Conservation (phyloP, 1,284 basidiomycete species). For the Sphaerobolus stellatus region DNA sequence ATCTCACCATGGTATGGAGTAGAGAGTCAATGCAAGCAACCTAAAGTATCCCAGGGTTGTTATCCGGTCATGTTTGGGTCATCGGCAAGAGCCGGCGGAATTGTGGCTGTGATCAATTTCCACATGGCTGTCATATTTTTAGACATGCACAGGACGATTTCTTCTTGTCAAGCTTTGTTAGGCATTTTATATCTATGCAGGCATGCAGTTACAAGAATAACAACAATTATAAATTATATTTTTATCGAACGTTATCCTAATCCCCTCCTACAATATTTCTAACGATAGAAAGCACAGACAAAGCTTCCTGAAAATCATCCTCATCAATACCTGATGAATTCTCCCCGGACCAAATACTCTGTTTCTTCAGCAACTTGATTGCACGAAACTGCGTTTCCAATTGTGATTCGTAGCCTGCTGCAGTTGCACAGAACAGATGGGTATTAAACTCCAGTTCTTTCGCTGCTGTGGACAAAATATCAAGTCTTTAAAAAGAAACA, state of each 20-base stretch:
- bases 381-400: slow-evolving; percentile 29
- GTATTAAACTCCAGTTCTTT: slow-evolving; percentile 46
- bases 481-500: too few species aligned
- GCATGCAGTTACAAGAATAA: not conserved
- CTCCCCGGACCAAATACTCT: slow-evolving; percentile 27
- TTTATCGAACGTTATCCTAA: not conserved
- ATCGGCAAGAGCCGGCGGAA: too few species aligned
- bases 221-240: not conserved
- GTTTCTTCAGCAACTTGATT: slow-evolving; percentile 30
- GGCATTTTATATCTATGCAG: too few species aligned
- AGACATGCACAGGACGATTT: too few species aligned
- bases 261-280: not conserved
- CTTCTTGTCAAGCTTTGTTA: too few species aligned
- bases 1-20: too few species aligned
- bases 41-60: too few species aligned
- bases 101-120: too few species aligned
- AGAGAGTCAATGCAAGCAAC: too few species aligned
- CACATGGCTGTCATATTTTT: too few species aligned
- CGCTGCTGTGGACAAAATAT: too few species aligned
- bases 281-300: not conserved
- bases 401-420: slow-evolving; percentile 44
- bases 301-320: slow-evolving; percentile 32
- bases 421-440: slow-evolving; percentile 45
- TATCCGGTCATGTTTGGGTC: too few species aligned
- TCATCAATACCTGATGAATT: slow-evolving; percentile 19